Evolutionary conservation across 2,329 filamentous ascomycete genomes (phyloP), one percentile per base, ranked within the genome.

Genomic region (Colletotrichum filicis): DNA sequence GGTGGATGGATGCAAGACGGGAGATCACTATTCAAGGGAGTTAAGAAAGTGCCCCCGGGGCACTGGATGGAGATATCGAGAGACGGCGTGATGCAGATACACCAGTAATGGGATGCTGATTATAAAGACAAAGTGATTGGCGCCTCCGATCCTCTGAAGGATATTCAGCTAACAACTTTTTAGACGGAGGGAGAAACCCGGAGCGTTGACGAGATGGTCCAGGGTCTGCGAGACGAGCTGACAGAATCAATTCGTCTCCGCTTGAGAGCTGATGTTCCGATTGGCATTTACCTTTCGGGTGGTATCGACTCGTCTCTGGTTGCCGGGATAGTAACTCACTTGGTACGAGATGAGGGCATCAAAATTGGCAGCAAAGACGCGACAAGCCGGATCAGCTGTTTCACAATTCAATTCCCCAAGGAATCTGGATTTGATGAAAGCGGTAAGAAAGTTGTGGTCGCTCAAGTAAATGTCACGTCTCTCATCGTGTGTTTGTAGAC

Each of bases 261-360:
- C 14, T 79, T 91, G 6, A 83, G 85, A 22, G 89, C 89, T 0
- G 89, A 91, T 76, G 89, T 91, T 0, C 87, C 87, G 0, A 81
- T 91, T 2, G 89, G 87, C 1, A 81, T 91, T 58, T 90, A 89
- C 68, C 80, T 91, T 0, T 87, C 84, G 12, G 89, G 89, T 2
- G 89, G 89, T 1, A 85, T 91, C 53, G 89, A 91, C 76, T 90
- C 87, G 0, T 90, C 88, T 0, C 82, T 85, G 0, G 79, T 91
- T 16, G 89, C 89, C 3, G 89, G 89, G 1, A 89, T 91, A 75
- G 85, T 87, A 1, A 85, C 84, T 0, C 82, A 90, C 71, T 81
- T 91, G 2, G 82, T 85, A 5, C 81, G 83, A 56, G 81, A 87
- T 52, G 79, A 87, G 55, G 82, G 85, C n/a, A 80, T 83, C 22